Conservation (phyloP, 192 early-diverging fungal species). For the Entomortierella parvispora region DNA sequence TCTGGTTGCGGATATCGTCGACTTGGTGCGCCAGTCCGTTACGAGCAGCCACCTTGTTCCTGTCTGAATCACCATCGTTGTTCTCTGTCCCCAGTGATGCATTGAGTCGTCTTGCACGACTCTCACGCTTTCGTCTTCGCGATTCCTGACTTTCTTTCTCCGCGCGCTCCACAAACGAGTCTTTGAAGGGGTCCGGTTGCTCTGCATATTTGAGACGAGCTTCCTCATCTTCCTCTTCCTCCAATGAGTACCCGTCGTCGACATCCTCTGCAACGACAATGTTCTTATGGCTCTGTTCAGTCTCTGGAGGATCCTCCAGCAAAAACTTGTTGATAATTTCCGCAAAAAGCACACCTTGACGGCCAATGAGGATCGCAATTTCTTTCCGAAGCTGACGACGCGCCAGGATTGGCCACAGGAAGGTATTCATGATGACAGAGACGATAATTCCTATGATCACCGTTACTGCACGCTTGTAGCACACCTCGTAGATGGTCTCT, state of each 20-base stretch:
- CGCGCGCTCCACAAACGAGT: constrained; percentile 29
- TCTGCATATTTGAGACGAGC: background rate
- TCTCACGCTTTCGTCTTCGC: too few species aligned
- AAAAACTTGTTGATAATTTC: constrained; percentile 73
- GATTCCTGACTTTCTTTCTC: constrained; percentile 4
- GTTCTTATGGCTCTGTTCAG: background rate
- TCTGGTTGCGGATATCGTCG: background rate
- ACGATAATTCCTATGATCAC: constrained; percentile 44
- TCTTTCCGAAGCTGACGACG: constrained; percentile 72
- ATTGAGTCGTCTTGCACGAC: background rate
- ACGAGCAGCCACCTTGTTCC: background rate
- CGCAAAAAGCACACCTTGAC: constrained; percentile 72
- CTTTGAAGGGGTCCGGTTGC: constrained; percentile 3
- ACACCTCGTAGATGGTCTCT: constrained; percentile 36
- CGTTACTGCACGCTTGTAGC: constrained; percentile 36
- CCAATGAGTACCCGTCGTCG: constrained; percentile 5
- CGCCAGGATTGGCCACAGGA: constrained; percentile 70
- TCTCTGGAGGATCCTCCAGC: constrained; percentile 38
- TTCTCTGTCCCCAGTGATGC: background rate
- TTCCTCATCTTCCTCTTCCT: constrained; percentile 11
- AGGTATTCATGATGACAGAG: constrained; percentile 32
- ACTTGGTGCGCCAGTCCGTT: constrained; percentile 6
- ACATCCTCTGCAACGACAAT: background rate
- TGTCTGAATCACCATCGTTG: background rate
- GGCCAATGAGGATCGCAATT: constrained; percentile 50